A percentile compares a stretch with the other conserved stretches of the same genome.
Conservation (phyloP, 2,329 filamentous ascomycete genomes). For the Pseudogymnoascus sp. region DNA sequence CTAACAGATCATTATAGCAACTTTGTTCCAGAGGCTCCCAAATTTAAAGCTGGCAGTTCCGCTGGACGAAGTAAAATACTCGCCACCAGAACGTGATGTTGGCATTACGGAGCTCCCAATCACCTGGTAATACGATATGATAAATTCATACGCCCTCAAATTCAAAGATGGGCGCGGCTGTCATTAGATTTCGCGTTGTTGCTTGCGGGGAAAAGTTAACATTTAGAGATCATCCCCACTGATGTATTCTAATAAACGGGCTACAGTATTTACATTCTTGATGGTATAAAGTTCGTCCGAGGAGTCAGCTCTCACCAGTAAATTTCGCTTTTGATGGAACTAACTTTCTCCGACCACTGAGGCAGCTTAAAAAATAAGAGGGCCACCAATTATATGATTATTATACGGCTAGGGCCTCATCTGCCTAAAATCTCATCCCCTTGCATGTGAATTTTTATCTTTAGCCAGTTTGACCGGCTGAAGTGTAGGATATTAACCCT, state of each 20-base stretch:
- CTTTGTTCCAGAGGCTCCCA: conserved; percentile 34
- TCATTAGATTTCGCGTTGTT: neutral
- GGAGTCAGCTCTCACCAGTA: neutral
- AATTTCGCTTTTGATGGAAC: neutral
- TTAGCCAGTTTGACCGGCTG: neutral
- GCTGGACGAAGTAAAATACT: conserved; percentile 34
- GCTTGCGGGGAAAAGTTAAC: neutral
- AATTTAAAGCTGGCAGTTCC: conserved; percentile 34
- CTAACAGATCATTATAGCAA: conserved; percentile 21
- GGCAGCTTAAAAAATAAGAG: neutral
- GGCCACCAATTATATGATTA: neutral
- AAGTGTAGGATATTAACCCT: neutral
- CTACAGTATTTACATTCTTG: neutral
- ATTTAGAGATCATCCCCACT: neutral
- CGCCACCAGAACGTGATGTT: conserved; percentile 33
- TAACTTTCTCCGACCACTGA: neutral
- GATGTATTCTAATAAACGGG: neutral
- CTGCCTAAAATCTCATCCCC: neutral
- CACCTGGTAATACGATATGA: conserved; percentile 23
- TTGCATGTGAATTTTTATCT: neutral
- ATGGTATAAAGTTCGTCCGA: neutral
- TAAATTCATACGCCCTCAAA: neutral
- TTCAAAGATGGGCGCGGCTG: neutral
- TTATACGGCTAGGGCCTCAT: neutral
- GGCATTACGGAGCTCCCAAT: conserved; percentile 36